phyloP scores from a whole-genome alignment of 1,284 basidiomycete genomes.

The Jaminaea rosea region DNA sequence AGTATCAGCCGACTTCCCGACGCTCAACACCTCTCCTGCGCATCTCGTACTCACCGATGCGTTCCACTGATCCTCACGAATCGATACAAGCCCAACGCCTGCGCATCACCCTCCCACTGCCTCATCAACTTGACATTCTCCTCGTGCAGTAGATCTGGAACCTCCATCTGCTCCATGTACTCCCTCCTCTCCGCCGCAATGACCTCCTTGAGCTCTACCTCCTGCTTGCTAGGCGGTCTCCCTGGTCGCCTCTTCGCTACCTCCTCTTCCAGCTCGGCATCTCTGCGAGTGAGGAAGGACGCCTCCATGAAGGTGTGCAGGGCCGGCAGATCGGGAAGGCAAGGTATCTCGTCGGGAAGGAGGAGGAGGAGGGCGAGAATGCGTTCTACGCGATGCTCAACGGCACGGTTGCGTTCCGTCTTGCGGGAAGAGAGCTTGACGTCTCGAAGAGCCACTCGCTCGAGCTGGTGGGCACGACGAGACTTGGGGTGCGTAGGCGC shows the following conservation, averaged over 20 bases:
- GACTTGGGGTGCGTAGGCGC: slow-evolving; percentile 41
- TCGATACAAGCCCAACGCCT: slow-evolving; percentile 35
- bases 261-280: slow-evolving; percentile 28
- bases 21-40: background rate
- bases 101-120: slow-evolving; percentile 41
- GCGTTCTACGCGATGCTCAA: slow-evolving; percentile 24
- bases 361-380: slow-evolving; percentile 38
- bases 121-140: slow-evolving; percentile 38
- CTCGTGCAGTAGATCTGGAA: slow-evolving; percentile 33
- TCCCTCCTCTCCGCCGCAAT: slow-evolving; percentile 28
- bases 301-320: slow-evolving; percentile 34
- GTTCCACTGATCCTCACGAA: slow-evolving; percentile 38
- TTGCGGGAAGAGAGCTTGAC: slow-evolving; percentile 26
- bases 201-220: slow-evolving; percentile 28
- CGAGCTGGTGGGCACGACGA: slow-evolving; percentile 35
- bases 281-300: slow-evolving; percentile 31
- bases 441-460: slow-evolving; percentile 28
- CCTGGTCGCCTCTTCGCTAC: slow-evolving; percentile 28
- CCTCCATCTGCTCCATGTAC: slow-evolving; percentile 36
- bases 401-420: slow-evolving; percentile 7
- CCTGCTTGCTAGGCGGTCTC: slow-evolving; percentile 26
- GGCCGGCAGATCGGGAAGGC: slow-evolving; percentile 27
- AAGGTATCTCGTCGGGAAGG: slow-evolving; percentile 27
- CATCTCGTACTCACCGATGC: slow-evolving; percentile 16
- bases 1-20: background rate